Evolutionary conservation across 768 basidiomycete genomes (phyloP).

Genomic region (Rhizopogon vulgaris): DNA sequence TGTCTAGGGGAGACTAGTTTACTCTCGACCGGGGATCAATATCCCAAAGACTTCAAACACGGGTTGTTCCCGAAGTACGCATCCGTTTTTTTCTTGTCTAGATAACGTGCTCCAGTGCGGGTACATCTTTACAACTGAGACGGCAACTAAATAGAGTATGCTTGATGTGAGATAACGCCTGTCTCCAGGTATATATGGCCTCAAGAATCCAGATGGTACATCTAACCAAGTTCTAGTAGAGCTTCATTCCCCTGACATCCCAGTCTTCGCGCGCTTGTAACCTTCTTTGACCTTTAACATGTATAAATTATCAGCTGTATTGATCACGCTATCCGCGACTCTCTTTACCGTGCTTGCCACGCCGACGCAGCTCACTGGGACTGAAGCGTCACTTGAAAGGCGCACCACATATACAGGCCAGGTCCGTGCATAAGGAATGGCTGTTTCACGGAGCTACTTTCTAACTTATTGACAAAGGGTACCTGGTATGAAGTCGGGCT

Average conservation of each 20-base stretch:
- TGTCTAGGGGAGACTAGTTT: no score
- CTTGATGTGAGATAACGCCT: conserved; percentile 23
- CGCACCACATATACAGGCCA: conserved; percentile 26
- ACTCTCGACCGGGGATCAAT: no score
- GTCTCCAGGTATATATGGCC: conserved; percentile 19
- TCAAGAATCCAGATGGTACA: conserved; percentile 1
- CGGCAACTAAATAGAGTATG: conserved; percentile 14
- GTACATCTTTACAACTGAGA: conserved; percentile 12
- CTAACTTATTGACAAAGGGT: conserved; percentile 35
- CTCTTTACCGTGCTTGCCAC: conserved; percentile 39
- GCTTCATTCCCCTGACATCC: not conserved
- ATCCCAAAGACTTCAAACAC: not conserved
- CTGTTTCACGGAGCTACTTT: not conserved
- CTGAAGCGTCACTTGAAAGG: conserved; percentile 35
- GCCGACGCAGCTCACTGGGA: conserved; percentile 20
- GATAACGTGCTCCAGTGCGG: conserved; percentile 15
- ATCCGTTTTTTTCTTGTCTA: conserved; percentile 16
- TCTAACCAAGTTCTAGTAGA: not conserved
- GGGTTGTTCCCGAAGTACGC: conserved; percentile 8
- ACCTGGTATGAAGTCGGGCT: conserved; percentile 57
- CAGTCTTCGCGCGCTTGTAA: not conserved
- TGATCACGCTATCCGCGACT: conserved; percentile 36
- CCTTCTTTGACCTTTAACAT: conserved; percentile 7
- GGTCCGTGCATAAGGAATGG: not conserved
- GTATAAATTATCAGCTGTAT: conserved; percentile 17